Conservation (phyloP, 371 early-diverging fungal genomes). For the Choanephora cucurbitarum region DNA sequence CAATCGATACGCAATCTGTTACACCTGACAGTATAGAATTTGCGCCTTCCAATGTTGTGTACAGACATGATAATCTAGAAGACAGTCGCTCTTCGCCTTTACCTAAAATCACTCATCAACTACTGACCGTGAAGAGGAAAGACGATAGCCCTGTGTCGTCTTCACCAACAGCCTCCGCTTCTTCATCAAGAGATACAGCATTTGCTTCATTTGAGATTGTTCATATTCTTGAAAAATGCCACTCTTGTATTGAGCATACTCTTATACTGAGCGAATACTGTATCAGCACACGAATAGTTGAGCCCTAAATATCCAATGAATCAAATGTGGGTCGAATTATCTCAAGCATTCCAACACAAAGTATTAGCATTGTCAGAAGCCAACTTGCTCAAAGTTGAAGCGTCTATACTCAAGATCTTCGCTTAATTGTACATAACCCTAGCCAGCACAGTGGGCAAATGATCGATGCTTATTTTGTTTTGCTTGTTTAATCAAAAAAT, state of each 20-base stretch:
- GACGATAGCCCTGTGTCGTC: constrained; percentile 4
- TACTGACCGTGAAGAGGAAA: constrained; percentile 1
- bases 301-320: no score
- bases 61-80: not conserved
- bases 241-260: no score
- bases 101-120: not conserved
- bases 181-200: no score
- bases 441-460: constrained; percentile 13
- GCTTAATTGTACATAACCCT: constrained; percentile 19
- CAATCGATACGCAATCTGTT: no score
- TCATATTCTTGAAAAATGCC: no score
- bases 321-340: constrained; percentile 18
- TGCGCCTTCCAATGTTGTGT: constrained; percentile 6
- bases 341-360: constrained; percentile 20
- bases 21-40: no score
- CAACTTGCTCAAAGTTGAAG: constrained; percentile 20
- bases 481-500: no score
- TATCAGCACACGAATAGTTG: no score
- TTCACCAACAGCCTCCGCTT: no score
- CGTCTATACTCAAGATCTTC: constrained; percentile 18
- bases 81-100: not conserved
- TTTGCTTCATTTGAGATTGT: no score
- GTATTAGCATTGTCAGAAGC: constrained; percentile 13
- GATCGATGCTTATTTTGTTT: no score
- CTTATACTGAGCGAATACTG: no score